Percentiles rank a stretch among this genome's conserved stretches.
Evolutionary conservation across 2,329 filamentous ascomycete species (phyloP).

Genomic region (Aspergillus sp.): DNA sequence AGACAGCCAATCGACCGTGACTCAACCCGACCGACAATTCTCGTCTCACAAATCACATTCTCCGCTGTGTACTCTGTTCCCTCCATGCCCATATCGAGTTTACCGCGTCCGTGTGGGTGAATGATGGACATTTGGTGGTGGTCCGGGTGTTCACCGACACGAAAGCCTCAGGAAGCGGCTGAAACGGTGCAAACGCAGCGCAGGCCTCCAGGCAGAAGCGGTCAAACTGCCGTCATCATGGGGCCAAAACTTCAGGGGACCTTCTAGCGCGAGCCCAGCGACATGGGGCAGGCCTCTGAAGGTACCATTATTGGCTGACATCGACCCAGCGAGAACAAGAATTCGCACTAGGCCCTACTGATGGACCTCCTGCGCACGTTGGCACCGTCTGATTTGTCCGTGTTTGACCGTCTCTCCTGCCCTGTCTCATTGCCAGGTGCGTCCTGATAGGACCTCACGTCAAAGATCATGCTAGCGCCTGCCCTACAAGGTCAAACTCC

Average conservation of each 20-base stretch:
- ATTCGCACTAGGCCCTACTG: constrained; percentile 24
- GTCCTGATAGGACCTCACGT: constrained; percentile 1
- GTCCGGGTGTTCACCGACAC: constrained; percentile 7
- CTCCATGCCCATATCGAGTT: not conserved
- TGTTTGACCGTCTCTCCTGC: constrained; percentile 7
- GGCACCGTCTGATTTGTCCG: constrained; percentile 19
- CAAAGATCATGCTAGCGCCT: constrained; percentile 10
- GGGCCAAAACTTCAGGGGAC: constrained; percentile 4
- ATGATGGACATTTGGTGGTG: not conserved
- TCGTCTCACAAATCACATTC: not conserved
- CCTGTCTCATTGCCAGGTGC: not conserved
- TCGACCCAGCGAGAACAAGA: not conserved
- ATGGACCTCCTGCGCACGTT: constrained; percentile 19
- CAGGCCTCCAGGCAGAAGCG: constrained; percentile 18
- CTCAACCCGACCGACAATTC: not conserved
- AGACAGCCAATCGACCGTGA: not conserved
- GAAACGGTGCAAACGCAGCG: not conserved
- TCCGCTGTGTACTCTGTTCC: not conserved
- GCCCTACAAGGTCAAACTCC: constrained; percentile 9
- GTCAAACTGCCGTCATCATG: constrained; percentile 16
- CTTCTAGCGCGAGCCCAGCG: not conserved
- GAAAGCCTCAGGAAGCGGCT: not conserved
- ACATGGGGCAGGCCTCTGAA: not conserved
- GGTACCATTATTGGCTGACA: constrained; percentile 2
- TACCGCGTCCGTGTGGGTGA: not conserved